These are phyloP conservation scores for Sclerotinia spermophila DNA, from an alignment of 2,329 filamentous ascomycete genomes.

Conservation along the genomic window DNA sequence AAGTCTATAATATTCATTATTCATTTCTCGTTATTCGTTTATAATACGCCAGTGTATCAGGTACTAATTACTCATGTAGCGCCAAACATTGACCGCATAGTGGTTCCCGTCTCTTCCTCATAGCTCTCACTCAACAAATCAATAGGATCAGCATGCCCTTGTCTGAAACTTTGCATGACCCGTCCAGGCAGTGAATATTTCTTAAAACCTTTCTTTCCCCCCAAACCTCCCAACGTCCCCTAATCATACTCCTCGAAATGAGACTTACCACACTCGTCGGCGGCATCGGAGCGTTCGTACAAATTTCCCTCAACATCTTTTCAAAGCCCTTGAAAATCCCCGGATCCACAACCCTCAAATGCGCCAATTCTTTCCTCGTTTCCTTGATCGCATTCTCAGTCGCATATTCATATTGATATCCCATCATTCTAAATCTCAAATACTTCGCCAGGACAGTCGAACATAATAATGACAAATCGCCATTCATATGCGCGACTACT, in stretches of 20 bases:
- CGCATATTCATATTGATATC: constrained; percentile 33
- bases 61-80: constrained; percentile 34
- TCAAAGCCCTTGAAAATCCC: constrained; percentile 24
- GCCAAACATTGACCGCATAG: constrained; percentile 51
- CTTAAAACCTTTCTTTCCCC: constrained; percentile 24
- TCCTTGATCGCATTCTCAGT: constrained; percentile 28
- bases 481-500: constrained; percentile 16
- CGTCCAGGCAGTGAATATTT: constrained; percentile 26
- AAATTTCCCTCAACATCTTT: constrained; percentile 26
- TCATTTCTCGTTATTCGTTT: not conserved
- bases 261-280: constrained; percentile 31
- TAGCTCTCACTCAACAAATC: constrained; percentile 30
- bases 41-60: not conserved
- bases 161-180: constrained; percentile 26
- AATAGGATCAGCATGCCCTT: constrained; percentile 20
- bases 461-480: constrained; percentile 27
- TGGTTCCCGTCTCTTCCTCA: constrained; percentile 46
- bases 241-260: constrained; percentile 34
- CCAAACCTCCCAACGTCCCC: constrained; percentile 29
- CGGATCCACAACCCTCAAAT: constrained; percentile 20
- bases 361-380: constrained; percentile 22
- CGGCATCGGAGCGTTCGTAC: constrained; percentile 31
- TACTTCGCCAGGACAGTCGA: constrained; percentile 31
- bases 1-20: constrained; percentile 21
- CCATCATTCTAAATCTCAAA: constrained; percentile 29